Evolutionary conservation across 768 basidiomycete species (phyloP), one percentile per base, ranked within the genome.

Genomic region (Rhizopogon vulgaris): DNA sequence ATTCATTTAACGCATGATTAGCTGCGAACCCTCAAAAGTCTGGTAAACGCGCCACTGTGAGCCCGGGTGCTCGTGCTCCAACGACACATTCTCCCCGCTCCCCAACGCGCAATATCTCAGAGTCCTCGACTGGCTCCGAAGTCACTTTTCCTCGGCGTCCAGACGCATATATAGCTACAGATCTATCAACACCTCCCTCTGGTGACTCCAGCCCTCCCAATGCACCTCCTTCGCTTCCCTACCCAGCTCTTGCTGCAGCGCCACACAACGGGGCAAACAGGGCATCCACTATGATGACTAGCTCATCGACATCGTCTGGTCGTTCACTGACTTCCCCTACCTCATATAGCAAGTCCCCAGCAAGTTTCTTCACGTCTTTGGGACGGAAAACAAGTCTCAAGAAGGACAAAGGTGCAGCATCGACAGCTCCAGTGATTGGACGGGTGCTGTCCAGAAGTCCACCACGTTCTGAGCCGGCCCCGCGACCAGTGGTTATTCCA

Each of bases 121-220:
- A 79, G 40, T 79, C 80, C 1, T 91, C 90, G 9, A 78, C 83
- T 57, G 79, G 80, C 14, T 88, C 89, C 4, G 86, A 88, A 57
- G 78, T 77, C 39, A 89, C 89, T 0, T 92, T 92, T 67, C 88
- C 90, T 14, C 78, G 78, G 25, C 83, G 90, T 27, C 73, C 83
- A n/a, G 90, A 92, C 59, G 87, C 90, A 9, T 83, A 80, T 51
- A 73, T 75, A 24, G 90, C 90, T 6, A 90, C 89, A 3, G 90
- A 92, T 64, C 75, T 92, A 11, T 74, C 82, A 4, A 67, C 75
- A 25, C 73, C 69, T 48, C 70, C 51, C 50, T 69, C 59, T 17
- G 71, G 68, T 43, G 82, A 85, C 58, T 63, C 78, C 50, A 71
- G 74, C 12, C 74, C 77, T 1, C 74, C 84, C n/a, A 77, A 73